Base-by-base conservation (phyloP, 441 rosid genomes). In the Gossypium davidsonii region DNA sequence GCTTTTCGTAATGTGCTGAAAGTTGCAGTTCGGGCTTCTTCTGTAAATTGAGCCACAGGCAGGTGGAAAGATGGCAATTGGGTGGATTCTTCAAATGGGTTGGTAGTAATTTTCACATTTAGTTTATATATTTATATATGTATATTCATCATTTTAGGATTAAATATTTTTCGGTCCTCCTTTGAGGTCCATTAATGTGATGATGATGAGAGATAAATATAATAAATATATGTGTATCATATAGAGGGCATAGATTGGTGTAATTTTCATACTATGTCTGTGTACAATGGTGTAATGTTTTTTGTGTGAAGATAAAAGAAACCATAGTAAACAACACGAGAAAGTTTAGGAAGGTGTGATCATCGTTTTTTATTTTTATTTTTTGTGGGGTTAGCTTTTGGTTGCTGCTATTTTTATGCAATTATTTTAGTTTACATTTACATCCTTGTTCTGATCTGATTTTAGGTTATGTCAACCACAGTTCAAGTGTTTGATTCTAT, bases 31-130 rank as follows among this genome's bases (percentile, higher is more conserved):
- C 20, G 78, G 73, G 75, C 51, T 64, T 23, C 55, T 75, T 37
- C 72, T 85, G 86, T 88, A 88, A 79, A 85, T 87, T 75, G 88
- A 77, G 82, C 83, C 78, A 73, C 78, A 69, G 75, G 81, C 77
- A 77, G 77, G 73, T 68, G 18, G 72, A 59, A 59, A 26, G 37
- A 71, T 64, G 75, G 70, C 56, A n/a, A 58, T 67, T 71, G 65
- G 76, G 57, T 78, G 79, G 83, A 63, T 75, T 59, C 31, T 68
- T 62, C 44, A 31, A 18, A 46, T 58, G 85, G 81, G 80, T 72
- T 82, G 78, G 72, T 79, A 59, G 82, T 72, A 81, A 81, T 83
- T 79, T 85, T 79, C 81, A 10, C 68, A 68, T 53, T 77, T 23
- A 44, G 28, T 44, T 65, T 12, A 2, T 76, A 26, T 78, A 8